phyloP scores from a whole-genome alignment of 2,329 filamentous ascomycete species.

The Aaosphaeria pasadenensis region DNA sequence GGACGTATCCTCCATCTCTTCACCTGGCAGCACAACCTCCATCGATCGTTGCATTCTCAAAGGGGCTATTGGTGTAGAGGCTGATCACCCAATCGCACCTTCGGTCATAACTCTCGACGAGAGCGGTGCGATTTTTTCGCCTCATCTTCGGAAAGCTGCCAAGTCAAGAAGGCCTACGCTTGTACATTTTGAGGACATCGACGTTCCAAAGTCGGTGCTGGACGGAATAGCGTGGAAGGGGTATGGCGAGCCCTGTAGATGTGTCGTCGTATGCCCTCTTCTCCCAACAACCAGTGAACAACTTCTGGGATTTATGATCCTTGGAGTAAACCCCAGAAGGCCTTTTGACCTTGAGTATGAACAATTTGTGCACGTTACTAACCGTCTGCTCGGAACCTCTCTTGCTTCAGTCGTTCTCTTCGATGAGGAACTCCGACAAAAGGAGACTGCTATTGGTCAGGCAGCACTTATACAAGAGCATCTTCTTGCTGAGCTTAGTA shows the following conservation, averaged over 20 bases:
- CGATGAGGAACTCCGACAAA: conserved; percentile 35
- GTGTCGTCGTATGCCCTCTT: conserved; percentile 35
- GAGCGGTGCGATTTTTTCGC: conserved; percentile 13
- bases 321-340: conserved; percentile 38
- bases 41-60: conserved; percentile 17
- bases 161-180: conserved; percentile 24
- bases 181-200: conserved; percentile 26
- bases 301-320: conserved; percentile 38
- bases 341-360: conserved; percentile 39
- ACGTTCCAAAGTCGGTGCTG: conserved; percentile 21
- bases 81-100: conserved; percentile 14
- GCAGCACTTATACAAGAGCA: conserved; percentile 34
- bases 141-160: conserved; percentile 28
- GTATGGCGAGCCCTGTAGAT: conserved; percentile 34
- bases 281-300: conserved; percentile 31
- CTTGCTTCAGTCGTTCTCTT: conserved; percentile 40
- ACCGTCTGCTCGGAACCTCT: conserved; percentile 37
- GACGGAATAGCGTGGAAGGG: conserved; percentile 29
- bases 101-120: conserved; percentile 8
- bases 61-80: conserved; percentile 5
- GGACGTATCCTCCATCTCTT: conserved; percentile 14
- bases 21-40: conserved; percentile 9
- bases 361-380: conserved; percentile 34
- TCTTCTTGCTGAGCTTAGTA: conserved; percentile 34
- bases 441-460: conserved; percentile 29